Evolutionary conservation across 2,329 filamentous ascomycete species (phyloP).

Genomic region (Neonectria ditissima): DNA sequence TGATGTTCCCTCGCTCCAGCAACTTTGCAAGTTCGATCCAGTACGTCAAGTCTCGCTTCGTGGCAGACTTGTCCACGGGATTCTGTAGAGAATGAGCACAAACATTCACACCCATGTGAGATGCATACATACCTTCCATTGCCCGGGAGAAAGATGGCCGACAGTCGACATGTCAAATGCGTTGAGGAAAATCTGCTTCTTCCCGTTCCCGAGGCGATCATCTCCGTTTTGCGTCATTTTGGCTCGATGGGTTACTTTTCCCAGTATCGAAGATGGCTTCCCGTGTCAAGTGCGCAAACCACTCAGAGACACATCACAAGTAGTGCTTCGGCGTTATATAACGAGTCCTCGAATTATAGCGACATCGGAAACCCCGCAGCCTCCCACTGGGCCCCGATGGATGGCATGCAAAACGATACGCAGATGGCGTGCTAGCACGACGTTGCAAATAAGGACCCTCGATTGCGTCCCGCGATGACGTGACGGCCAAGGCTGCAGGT

Average conservation of each 20-base stretch:
- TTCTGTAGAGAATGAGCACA: constrained; percentile 55
- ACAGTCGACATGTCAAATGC: constrained; percentile 76
- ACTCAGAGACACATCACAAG: neutral
- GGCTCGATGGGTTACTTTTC: neutral
- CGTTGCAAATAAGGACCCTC: neutral
- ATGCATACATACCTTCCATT: constrained; percentile 68
- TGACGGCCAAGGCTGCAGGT: neutral
- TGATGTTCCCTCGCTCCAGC: constrained; percentile 71
- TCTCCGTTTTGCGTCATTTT: constrained; percentile 17
- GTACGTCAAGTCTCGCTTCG: constrained; percentile 70
- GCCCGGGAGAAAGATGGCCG: constrained; percentile 72
- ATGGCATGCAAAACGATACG: constrained; percentile 2
- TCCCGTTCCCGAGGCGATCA: constrained; percentile 22
- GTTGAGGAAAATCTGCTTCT: constrained; percentile 65
- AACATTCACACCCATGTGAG: neutral
- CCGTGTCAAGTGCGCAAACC: neutral
- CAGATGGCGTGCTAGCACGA: constrained; percentile 3
- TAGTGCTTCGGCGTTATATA: neutral
- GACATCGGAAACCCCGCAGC: constrained; percentile 12
- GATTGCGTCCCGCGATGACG: neutral
- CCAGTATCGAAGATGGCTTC: neutral
- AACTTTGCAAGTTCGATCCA: constrained; percentile 74
- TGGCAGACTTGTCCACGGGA: constrained; percentile 69
- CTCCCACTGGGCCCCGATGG: neutral
- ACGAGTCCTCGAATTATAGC: neutral